Conservation (phyloP, 2,329 filamentous ascomycete species). For the Botrytis hyacinthi region DNA sequence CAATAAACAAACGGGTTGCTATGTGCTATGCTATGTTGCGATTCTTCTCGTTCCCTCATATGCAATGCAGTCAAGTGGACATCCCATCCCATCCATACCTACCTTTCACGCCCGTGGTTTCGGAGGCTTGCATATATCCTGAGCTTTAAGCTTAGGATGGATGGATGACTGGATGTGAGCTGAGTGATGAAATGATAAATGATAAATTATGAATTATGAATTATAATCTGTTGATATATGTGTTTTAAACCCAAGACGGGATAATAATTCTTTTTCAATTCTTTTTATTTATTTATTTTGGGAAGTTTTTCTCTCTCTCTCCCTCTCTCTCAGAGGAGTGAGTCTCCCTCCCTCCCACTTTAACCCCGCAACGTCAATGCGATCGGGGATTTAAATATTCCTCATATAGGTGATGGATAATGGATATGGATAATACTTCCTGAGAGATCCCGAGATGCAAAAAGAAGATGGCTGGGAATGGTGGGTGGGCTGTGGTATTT, state of each 20-base stretch:
- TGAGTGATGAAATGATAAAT: too few species aligned
- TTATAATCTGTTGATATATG: too few species aligned
- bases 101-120: not conserved
- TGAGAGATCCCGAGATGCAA: not conserved
- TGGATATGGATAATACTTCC: not conserved
- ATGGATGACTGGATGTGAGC: not conserved
- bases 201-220: not conserved
- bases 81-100: too few species aligned
- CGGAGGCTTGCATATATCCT: conserved; percentile 4
- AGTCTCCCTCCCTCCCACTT: not conserved
- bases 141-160: not conserved
- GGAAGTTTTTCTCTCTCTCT: not conserved
- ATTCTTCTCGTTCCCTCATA: not conserved
- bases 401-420: not conserved
- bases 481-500: not conserved
- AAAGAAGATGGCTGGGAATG: conserved; percentile 16
- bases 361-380: conserved; percentile 2
- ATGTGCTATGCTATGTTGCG: not conserved
- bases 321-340: too few species aligned
- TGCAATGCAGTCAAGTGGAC: not conserved
- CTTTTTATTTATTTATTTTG: not conserved
- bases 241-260: not conserved
- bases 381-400: not conserved
- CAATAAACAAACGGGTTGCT: conserved; percentile 12
- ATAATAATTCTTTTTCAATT: not conserved